Conservation (phyloP, 2,329 filamentous ascomycete genomes). For the Trichoderma lentiforme region DNA sequence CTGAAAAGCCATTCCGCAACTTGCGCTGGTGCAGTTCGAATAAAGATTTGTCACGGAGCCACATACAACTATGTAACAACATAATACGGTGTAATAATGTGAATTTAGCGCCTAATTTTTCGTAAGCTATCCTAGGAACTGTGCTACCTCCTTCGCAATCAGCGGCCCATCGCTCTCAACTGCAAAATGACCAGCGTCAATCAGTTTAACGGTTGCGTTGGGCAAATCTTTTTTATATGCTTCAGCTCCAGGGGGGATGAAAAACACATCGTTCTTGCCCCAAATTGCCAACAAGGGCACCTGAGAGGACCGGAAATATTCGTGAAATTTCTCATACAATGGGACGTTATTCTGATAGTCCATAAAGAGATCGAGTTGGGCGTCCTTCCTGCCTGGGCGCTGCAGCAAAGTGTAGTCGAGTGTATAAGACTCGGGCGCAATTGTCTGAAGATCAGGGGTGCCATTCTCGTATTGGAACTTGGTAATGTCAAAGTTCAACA, state of each 20-base stretch:
- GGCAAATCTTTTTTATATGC: conserved; percentile 1
- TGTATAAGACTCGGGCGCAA: conserved; percentile 2
- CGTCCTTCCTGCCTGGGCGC: conserved; percentile 5
- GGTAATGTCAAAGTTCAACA: conserved; percentile 9
- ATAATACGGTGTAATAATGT: too few species aligned
- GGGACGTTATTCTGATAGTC: conserved; percentile 1
- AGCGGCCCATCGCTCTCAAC: neutral
- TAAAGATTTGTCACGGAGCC: neutral
- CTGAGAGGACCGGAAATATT: neutral
- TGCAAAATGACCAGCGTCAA: conserved; percentile 8
- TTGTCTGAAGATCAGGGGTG: neutral
- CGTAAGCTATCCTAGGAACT: neutral
- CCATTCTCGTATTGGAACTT: conserved; percentile 15
- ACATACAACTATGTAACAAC: neutral
- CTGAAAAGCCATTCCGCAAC: neutral
- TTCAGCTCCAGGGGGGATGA: neutral
- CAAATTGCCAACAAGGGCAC: neutral
- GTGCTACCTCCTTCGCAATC: neutral
- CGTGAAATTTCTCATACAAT: conserved; percentile 7
- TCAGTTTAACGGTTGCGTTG: neutral
- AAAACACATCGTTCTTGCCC: conserved; percentile 9
- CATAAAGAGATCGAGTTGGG: conserved; percentile 9
- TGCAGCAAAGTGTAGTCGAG: conserved; percentile 5
- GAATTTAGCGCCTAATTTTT: neutral
- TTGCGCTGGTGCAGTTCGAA: neutral